phyloP scores from a whole-genome alignment of 768 basidiomycete species.

The Suillus sp. region DNA sequence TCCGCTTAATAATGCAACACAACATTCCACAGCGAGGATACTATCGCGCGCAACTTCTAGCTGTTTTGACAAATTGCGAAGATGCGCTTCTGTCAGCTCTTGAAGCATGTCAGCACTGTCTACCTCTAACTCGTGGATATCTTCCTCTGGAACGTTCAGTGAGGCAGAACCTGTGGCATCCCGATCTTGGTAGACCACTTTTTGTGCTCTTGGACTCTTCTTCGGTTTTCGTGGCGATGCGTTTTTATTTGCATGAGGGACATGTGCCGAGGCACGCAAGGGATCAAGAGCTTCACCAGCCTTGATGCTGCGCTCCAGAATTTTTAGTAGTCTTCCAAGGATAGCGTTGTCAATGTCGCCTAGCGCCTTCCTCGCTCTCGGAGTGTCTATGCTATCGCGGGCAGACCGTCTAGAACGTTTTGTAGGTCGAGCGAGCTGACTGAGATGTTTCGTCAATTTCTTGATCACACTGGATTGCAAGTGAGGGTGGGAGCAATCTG shows the following conservation, averaged over 20 bases:
- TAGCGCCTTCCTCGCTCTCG: conserved; percentile 56
- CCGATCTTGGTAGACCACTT: conserved; percentile 3
- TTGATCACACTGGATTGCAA: conserved; percentile 58
- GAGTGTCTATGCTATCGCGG: conserved; percentile 43
- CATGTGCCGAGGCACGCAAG: conserved; percentile 45
- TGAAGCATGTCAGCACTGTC: conserved; percentile 18
- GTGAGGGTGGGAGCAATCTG: conserved; percentile 60
- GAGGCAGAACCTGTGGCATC: background rate
- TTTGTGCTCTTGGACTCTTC: conserved; percentile 44
- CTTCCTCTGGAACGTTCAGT: conserved; percentile 10
- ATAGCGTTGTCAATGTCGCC: conserved; percentile 65
- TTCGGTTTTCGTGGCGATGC: conserved; percentile 47
- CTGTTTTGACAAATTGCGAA: conserved; percentile 51
- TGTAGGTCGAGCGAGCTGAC: conserved; percentile 64
- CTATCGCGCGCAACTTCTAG: conserved; percentile 72
- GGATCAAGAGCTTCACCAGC: conserved; percentile 77
- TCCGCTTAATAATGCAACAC: conserved; percentile 72
- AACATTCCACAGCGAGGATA: conserved; percentile 82
- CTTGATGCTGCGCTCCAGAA: conserved; percentile 78
- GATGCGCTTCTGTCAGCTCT: conserved; percentile 46
- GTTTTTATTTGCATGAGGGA: conserved; percentile 21
- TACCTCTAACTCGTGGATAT: background rate
- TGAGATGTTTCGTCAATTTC: conserved; percentile 71
- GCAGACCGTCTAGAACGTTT: conserved; percentile 62
- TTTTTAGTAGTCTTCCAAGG: conserved; percentile 68